Conservation (phyloP, 23 red algal species). For the Gracilaria vermiculophylla region DNA sequence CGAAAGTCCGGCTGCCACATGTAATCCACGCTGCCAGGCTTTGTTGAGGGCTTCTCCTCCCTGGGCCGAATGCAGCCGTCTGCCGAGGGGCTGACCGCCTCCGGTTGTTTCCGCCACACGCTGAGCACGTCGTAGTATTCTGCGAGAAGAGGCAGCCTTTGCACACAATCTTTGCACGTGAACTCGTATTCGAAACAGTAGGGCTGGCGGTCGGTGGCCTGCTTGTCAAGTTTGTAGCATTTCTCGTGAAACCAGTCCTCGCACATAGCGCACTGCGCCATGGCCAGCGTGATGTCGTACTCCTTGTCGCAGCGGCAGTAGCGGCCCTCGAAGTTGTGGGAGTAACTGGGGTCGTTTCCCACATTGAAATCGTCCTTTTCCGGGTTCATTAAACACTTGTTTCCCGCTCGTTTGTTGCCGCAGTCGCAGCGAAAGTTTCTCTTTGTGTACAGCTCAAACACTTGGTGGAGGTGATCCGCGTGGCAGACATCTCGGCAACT, state of each 20-base stretch:
- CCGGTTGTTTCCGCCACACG: background rate
- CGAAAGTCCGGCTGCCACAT: constrained; percentile 45
- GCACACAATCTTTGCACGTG: constrained; percentile 49
- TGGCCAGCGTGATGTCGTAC: constrained; percentile 29
- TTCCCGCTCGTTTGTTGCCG: constrained; percentile 37
- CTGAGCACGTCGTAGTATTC: constrained; percentile 47
- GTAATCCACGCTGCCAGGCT: constrained; percentile 36
- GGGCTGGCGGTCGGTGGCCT: background rate
- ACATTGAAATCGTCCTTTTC: constrained; percentile 33
- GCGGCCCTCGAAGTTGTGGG: constrained; percentile 56
- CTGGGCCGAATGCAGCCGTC: constrained; percentile 26
- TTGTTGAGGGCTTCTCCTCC: background rate
- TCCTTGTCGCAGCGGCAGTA: constrained; percentile 55
- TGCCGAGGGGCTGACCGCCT: too few species aligned
- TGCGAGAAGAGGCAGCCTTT: constrained; percentile 38
- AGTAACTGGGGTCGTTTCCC: constrained; percentile 36
- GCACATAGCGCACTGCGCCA: constrained; percentile 68
- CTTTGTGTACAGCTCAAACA: constrained; percentile 73
- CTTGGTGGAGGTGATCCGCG: constrained; percentile 32
- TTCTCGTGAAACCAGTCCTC: constrained; percentile 72
- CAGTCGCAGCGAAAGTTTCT: constrained; percentile 69
- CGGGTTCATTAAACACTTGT: constrained; percentile 29
- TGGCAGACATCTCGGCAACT: constrained; percentile 64
- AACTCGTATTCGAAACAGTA: constrained; percentile 51
- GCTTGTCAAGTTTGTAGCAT: constrained; percentile 26